Evolutionary conservation across 2,329 filamentous ascomycete species (phyloP).

Genomic region (Aspergillus terreus): DNA sequence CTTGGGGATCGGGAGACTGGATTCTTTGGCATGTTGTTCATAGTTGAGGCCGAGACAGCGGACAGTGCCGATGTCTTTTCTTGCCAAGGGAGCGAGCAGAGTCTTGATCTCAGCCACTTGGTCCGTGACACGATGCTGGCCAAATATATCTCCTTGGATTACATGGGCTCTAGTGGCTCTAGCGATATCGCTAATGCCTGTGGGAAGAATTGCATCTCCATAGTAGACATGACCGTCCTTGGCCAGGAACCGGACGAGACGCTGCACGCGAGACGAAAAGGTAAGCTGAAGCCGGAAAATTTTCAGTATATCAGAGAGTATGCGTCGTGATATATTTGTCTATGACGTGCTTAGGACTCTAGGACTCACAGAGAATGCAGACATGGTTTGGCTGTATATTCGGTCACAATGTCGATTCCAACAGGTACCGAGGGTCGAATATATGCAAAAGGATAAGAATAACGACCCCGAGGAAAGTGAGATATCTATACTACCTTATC

Average conservation of each 20-base stretch:
- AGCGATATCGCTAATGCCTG: slow-evolving; percentile 57
- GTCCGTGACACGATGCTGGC: slow-evolving; percentile 61
- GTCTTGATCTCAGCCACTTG: slow-evolving; percentile 50
- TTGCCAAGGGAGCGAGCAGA: slow-evolving; percentile 62
- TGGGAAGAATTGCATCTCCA: slow-evolving; percentile 68
- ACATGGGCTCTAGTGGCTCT: slow-evolving; percentile 60
- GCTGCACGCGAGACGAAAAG: slow-evolving; percentile 41
- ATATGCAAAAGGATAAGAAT: no score
- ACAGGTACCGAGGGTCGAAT: no score
- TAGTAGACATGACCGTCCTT: slow-evolving; percentile 68
- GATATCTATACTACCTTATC: no score
- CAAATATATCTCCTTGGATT: slow-evolving; percentile 64
- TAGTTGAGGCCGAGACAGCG: slow-evolving; percentile 71
- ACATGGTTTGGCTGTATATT: slow-evolving; percentile 23
- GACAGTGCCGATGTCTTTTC: slow-evolving; percentile 62
- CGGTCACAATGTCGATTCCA: no score
- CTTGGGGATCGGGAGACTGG: slow-evolving; percentile 64
- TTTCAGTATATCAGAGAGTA: no score
- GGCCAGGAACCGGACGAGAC: slow-evolving; percentile 70
- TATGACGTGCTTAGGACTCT: no score
- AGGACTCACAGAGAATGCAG: slow-evolving; percentile 46
- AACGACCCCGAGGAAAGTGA: no score
- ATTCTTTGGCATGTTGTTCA: slow-evolving; percentile 66
- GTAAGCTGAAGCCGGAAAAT: neutral
- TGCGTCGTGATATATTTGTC: no score